Conservation (phyloP, 23 red algal genomes). For the Gracilaria caudata region DNA sequence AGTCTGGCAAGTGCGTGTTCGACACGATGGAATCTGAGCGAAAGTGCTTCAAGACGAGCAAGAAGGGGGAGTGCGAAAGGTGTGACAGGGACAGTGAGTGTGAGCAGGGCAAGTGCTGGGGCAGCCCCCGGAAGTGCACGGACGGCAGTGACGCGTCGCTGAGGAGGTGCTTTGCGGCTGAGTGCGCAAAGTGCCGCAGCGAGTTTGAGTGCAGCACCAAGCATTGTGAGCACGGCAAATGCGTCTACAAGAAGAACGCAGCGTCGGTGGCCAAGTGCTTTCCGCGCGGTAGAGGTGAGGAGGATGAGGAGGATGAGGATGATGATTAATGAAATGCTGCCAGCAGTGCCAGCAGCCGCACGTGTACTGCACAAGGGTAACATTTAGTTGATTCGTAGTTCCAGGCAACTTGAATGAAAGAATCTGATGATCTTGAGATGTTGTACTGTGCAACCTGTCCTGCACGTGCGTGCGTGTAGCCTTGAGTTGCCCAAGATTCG, state of each 20-base stretch:
- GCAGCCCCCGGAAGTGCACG: neutral
- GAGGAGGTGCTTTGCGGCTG: conserved; percentile 27
- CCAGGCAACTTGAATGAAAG: too few species aligned
- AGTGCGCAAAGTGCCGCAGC: conserved; percentile 16
- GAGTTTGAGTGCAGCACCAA: conserved; percentile 36
- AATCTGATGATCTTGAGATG: too few species aligned
- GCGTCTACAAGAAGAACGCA: conserved; percentile 20
- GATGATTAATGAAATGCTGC: neutral
- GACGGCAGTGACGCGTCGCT: conserved; percentile 15
- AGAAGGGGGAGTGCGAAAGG: conserved; percentile 17
- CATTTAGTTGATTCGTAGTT: too few species aligned
- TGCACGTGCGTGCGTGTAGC: too few species aligned
- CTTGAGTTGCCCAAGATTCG: too few species aligned
- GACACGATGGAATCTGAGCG: conserved; percentile 3
- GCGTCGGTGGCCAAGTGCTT: conserved; percentile 45
- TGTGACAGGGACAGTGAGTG: conserved; percentile 18
- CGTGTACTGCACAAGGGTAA: too few species aligned
- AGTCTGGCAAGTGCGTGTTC: conserved; percentile 38
- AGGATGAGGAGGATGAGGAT: too few species aligned
- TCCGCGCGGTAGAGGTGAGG: too few species aligned
- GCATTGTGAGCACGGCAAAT: conserved; percentile 22
- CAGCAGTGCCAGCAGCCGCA: neutral
- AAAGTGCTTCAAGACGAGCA: conserved; percentile 47
- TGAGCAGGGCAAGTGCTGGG: conserved; percentile 36
- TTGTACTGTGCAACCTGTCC: too few species aligned